phyloP scores from a whole-genome alignment of 169 alveolate species.

The Theileria annulata region DNA sequence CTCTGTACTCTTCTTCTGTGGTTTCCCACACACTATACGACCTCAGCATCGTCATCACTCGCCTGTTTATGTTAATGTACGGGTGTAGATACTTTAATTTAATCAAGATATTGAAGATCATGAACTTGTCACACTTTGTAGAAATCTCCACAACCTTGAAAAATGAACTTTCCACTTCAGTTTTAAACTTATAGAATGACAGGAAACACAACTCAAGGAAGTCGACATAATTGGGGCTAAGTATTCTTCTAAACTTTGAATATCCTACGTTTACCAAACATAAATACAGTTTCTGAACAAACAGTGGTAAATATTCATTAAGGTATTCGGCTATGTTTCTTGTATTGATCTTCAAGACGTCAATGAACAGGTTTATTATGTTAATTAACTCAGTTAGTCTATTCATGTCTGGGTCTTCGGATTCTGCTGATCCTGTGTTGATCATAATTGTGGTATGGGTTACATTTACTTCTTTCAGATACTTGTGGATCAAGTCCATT shows the following conservation, averaged over 20 bases:
- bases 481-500: background rate
- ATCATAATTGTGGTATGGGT: background rate
- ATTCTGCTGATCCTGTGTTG: background rate
- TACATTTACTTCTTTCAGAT: background rate
- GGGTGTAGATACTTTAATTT: background rate
- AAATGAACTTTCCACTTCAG: background rate
- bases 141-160: background rate
- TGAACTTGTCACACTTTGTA: background rate
- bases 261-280: background rate
- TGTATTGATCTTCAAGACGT: background rate
- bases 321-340: background rate
- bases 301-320: background rate
- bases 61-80: background rate
- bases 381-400: background rate
- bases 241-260: background rate
- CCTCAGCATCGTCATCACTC: background rate
- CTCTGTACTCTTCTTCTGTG: background rate
- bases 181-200: background rate
- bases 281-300: background rate
- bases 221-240: background rate
- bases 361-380: background rate
- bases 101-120: background rate
- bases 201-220: conserved; percentile 9
- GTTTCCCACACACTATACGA: background rate
- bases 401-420: background rate